Evolutionary conservation across 345 rosid species (phyloP).

Genomic region (Acer yangbiense): DNA sequence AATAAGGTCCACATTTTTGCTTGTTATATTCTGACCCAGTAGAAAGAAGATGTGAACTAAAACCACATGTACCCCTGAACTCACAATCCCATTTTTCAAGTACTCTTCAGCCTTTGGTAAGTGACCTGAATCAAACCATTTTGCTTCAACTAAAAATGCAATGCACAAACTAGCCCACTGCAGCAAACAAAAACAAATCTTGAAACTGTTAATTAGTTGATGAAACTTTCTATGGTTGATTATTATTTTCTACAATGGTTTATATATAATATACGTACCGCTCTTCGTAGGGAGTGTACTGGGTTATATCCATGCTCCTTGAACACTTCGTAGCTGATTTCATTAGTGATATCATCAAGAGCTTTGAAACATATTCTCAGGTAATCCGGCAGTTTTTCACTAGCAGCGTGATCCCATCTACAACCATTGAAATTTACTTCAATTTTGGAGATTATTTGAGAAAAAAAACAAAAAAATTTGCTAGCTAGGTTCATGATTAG

Average conservation of each 20-base stretch:
- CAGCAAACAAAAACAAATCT: not conserved
- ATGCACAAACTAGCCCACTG: conserved; percentile 60
- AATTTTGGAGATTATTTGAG: not conserved
- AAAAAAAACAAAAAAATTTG: not conserved
- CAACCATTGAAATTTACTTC: not conserved
- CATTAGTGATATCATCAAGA: conserved; percentile 36
- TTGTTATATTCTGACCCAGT: conserved; percentile 36
- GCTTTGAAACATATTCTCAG: conserved; percentile 47
- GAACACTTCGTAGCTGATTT: conserved; percentile 36
- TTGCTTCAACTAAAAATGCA: conserved; percentile 63
- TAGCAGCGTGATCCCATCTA: conserved; percentile 44
- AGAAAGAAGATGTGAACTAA: conserved; percentile 54
- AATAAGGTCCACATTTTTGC: conserved; percentile 33
- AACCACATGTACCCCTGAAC: conserved; percentile 54
- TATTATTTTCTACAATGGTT: too few relatives aligned
- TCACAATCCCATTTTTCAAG: conserved; percentile 52
- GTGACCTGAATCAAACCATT: conserved; percentile 49
- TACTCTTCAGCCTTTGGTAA: conserved; percentile 47
- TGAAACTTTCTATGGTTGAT: too few relatives aligned
- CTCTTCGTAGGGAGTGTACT: conserved; percentile 33
- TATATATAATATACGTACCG: conserved; percentile 27
- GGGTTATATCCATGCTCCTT: conserved; percentile 42
- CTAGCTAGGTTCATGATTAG: too few relatives aligned
- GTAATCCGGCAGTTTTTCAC: conserved; percentile 35
- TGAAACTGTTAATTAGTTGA: too few relatives aligned